Conservation (phyloP, 192 early-diverging fungal species). For the Dissophora globulifera region DNA sequence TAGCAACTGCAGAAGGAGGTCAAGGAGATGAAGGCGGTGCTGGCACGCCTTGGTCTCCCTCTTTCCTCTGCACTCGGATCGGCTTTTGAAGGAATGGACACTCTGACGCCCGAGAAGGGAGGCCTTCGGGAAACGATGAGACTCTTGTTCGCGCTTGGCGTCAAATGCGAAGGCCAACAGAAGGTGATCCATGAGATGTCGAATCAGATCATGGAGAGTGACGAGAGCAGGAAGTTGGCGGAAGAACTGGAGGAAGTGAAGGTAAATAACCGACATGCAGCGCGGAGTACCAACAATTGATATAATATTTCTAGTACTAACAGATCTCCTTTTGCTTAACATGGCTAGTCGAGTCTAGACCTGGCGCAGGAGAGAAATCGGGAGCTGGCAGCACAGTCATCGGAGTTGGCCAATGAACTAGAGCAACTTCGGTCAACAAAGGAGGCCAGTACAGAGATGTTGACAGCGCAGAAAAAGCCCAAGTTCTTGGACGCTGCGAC, state of each 20-base stretch:
- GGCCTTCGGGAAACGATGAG: slow-evolving; percentile 37
- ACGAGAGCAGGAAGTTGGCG: too few relatives aligned
- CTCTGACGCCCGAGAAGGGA: slow-evolving; percentile 9
- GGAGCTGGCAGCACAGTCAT: background rate
- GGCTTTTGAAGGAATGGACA: slow-evolving; percentile 12
- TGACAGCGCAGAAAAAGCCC: background rate
- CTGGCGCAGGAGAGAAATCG: background rate
- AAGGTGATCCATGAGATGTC: slow-evolving; percentile 49
- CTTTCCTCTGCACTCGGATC: slow-evolving; percentile 19
- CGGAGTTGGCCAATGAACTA: background rate
- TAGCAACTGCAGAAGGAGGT: slow-evolving; percentile 13
- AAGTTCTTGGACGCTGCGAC: slow-evolving; percentile 10
- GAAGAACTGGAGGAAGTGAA: slow-evolving; percentile 8
- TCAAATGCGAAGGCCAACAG: slow-evolving; percentile 35
- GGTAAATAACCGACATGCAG: background rate
- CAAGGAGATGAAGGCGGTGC: slow-evolving; percentile 24
- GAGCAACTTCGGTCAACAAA: background rate
- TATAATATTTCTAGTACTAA: too few relatives aligned
- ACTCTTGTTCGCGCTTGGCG: slow-evolving; percentile 14
- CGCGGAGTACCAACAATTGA: too few relatives aligned
- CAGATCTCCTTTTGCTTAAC: background rate
- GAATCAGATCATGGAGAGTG: slow-evolving; percentile 29
- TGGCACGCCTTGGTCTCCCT: slow-evolving; percentile 19
- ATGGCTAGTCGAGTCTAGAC: background rate
- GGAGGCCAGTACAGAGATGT: too few relatives aligned